Evolutionary conservation across 441 rosid species (phyloP).

Genomic region (Kokia cookei): DNA sequence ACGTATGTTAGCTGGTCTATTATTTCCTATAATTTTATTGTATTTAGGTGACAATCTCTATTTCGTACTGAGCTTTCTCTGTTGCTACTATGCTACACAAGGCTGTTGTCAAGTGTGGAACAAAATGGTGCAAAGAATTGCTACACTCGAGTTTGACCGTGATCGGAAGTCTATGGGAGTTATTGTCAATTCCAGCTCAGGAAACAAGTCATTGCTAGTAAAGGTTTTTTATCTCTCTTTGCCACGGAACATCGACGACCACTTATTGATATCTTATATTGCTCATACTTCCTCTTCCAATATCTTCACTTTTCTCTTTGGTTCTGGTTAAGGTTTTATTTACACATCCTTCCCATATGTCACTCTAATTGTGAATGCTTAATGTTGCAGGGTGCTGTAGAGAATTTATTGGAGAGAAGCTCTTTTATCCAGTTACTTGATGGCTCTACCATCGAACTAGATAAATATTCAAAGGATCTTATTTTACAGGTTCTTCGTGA

Average conservation of each 20-base stretch:
- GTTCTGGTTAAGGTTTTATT: not conserved
- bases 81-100: slow-evolving; percentile 13
- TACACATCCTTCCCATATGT: not conserved
- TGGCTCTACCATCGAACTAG: slow-evolving; percentile 62
- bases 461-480: slow-evolving; percentile 47
- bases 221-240: slow-evolving; percentile 45
- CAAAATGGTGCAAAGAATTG: slow-evolving; percentile 62
- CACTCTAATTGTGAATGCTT: not conserved
- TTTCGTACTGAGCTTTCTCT: not conserved
- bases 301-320: not conserved
- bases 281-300: not conserved
- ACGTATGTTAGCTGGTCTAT: slow-evolving; percentile 32
- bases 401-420: slow-evolving; percentile 81
- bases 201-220: slow-evolving; percentile 68
- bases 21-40: not conserved
- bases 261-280: not conserved
- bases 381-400: slow-evolving; percentile 85
- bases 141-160: slow-evolving; percentile 92
- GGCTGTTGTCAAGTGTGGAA: slow-evolving; percentile 79
- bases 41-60: not conserved
- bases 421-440: slow-evolving; percentile 63
- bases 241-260: not conserved
- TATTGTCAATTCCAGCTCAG: slow-evolving; percentile 69
- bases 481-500: slow-evolving; percentile 57
- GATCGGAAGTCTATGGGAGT: slow-evolving; percentile 98